These are phyloP conservation scores for Hyaloscypha variabilis DNA, from an alignment of 495 filamentous ascomycete species.

Conservation along the genomic window DNA sequence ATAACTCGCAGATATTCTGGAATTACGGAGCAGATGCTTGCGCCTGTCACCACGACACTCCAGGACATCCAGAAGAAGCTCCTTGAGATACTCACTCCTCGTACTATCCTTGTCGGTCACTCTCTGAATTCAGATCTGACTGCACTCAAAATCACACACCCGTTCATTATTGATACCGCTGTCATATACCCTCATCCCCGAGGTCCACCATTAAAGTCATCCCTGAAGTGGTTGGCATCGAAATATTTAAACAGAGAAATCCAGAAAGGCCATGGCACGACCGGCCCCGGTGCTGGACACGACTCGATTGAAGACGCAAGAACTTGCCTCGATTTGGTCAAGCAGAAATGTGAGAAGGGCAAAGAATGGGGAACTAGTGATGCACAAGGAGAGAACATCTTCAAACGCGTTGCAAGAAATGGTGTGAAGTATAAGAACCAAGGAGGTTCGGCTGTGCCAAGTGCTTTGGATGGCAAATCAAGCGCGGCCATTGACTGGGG, in stretches of 20 bases:
- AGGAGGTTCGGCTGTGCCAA: constrained; percentile 49
- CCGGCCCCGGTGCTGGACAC: constrained; percentile 62
- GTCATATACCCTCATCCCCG: constrained; percentile 83
- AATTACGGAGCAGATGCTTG: constrained; percentile 82
- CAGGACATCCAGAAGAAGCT: constrained; percentile 80
- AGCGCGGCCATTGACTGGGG: constrained; percentile 92
- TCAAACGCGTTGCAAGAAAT: constrained; percentile 73
- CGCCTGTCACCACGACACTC: constrained; percentile 80
- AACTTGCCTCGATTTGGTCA: constrained; percentile 89
- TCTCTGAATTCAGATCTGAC: constrained; percentile 88
- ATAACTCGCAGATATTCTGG: constrained; percentile 71
- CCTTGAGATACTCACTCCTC: constrained; percentile 69
- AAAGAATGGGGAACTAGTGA: constrained; percentile 79
- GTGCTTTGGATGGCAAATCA: constrained; percentile 57
- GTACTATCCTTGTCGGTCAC: constrained; percentile 85
- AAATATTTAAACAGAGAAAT: constrained; percentile 83
- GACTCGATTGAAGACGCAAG: constrained; percentile 90
- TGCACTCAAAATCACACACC: constrained; percentile 83
- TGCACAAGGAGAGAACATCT: constrained; percentile 77
- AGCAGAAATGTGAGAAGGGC: constrained; percentile 93
- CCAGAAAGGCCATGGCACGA: constrained; percentile 68
- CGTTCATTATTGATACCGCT: constrained; percentile 88
- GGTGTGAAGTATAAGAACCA: constrained; percentile 53
- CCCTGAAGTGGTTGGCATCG: constrained; percentile 81
- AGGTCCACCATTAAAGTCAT: constrained; percentile 71